Evolutionary conservation across 2,329 filamentous ascomycete genomes (phyloP).

Genomic region (Fusarium foetens): DNA sequence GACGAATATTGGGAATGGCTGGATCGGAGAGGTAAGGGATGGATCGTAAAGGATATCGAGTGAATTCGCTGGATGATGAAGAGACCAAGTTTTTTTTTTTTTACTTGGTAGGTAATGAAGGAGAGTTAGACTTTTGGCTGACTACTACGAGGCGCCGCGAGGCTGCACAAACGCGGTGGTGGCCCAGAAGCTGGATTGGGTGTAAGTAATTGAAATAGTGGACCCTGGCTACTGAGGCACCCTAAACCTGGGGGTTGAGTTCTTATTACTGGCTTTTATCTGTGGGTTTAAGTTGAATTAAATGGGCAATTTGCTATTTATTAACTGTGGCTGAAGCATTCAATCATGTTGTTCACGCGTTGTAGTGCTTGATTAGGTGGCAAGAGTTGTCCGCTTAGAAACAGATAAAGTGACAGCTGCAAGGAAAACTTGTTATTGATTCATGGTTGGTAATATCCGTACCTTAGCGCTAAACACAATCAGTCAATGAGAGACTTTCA

Average conservation of each 20-base stretch:
- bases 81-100: constrained; percentile 2
- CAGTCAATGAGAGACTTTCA: background rate
- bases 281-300: background rate
- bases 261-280: background rate
- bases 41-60: constrained; percentile 20
- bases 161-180: constrained; percentile 40
- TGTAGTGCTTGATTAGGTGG: background rate
- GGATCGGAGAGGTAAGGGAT: constrained; percentile 20
- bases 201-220: constrained; percentile 9
- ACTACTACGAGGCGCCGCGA: constrained; percentile 31
- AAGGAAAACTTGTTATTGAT: background rate
- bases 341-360: background rate
- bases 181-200: constrained; percentile 14
- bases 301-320: background rate
- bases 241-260: background rate
- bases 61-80: constrained; percentile 23
- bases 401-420: background rate
- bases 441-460: constrained; percentile 3
- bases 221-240: background rate
- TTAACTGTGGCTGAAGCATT: background rate
- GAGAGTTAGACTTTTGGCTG: constrained; percentile 21
- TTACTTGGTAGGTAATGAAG: background rate
- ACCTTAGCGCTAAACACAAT: background rate
- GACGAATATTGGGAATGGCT: constrained; percentile 23
- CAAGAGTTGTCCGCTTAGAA: background rate